phyloP scores from a whole-genome alignment of 75 land plant species.

The Sequoia sempervirens region DNA sequence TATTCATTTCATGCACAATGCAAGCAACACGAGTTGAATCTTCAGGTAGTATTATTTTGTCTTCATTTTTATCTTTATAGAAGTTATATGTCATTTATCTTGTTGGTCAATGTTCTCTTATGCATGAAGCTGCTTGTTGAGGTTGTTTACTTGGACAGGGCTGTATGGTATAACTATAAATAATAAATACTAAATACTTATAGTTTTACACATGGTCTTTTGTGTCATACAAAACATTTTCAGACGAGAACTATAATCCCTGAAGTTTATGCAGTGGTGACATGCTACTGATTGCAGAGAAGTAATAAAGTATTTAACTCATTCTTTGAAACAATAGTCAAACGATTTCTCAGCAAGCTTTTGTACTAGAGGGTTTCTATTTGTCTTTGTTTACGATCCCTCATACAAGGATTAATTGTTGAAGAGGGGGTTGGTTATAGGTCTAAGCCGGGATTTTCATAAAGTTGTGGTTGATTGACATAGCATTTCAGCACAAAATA shows the following conservation, averaged over 20 bases:
- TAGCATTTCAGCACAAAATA: background rate
- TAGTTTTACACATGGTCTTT: background rate
- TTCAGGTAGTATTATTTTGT: background rate
- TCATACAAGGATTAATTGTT: background rate
- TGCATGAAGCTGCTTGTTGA: background rate
- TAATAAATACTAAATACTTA: background rate
- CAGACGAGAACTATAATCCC: background rate
- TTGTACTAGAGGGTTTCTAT: background rate
- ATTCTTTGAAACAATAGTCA: background rate
- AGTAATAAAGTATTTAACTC: background rate
- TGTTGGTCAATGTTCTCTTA: background rate
- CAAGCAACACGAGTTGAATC: background rate
- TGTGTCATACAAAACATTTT: background rate
- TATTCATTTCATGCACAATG: background rate
- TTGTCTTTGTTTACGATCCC: background rate
- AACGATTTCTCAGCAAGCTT: background rate
- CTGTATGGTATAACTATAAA: background rate
- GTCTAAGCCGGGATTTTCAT: background rate
- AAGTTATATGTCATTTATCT: background rate
- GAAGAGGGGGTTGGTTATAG: background rate
- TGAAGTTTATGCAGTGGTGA: background rate
- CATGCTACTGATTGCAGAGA: background rate
- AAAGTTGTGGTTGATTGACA: background rate
- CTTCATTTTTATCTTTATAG: background rate
- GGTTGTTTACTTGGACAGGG: background rate